Evolutionary conservation across 139 green algal genomes (phyloP).

Genomic region (Tetraselmis chui): DNA sequence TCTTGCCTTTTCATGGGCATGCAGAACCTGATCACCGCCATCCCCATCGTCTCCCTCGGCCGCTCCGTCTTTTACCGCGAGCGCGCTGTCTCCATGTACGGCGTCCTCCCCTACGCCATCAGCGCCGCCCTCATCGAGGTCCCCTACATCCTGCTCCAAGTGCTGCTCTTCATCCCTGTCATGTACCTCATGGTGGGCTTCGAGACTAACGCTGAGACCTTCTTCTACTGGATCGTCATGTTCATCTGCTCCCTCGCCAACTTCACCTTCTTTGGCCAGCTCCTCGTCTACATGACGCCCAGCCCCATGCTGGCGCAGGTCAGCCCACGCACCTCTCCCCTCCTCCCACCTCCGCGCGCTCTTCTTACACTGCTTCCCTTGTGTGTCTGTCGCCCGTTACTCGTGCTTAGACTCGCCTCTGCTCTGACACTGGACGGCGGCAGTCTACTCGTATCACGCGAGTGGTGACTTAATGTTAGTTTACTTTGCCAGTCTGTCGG

Average conservation of each 20-base stretch:
- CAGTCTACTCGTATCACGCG: too few species aligned
- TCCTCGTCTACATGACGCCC: slow-evolving; percentile 26
- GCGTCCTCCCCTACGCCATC: slow-evolving; percentile 10
- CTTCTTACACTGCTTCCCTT: background rate
- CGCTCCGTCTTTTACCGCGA: slow-evolving; percentile 1
- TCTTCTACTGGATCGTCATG: slow-evolving; percentile 17
- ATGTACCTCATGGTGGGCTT: slow-evolving; percentile 33
- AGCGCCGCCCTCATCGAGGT: slow-evolving; percentile 11
- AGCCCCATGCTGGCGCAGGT: slow-evolving; percentile 13
- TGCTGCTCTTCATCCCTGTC: slow-evolving; percentile 11
- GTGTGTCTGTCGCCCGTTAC: too few species aligned
- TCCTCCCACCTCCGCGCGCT: background rate
- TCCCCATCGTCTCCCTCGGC: background rate
- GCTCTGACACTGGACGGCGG: too few species aligned
- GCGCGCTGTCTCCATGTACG: background rate
- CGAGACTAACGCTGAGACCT: slow-evolving; percentile 19
- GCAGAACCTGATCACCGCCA: slow-evolving; percentile 2
- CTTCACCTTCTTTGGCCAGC: slow-evolving; percentile 25
- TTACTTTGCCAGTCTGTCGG: too few species aligned
- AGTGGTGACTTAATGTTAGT: too few species aligned
- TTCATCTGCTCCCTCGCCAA: slow-evolving; percentile 2
- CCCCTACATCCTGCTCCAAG: slow-evolving; percentile 11
- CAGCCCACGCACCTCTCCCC: too few species aligned
- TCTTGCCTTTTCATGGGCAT: slow-evolving; percentile 1
- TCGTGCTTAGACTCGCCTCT: too few species aligned